Conservation (phyloP, 2,329 filamentous ascomycete genomes). For the Cordyceps pruinosa region DNA sequence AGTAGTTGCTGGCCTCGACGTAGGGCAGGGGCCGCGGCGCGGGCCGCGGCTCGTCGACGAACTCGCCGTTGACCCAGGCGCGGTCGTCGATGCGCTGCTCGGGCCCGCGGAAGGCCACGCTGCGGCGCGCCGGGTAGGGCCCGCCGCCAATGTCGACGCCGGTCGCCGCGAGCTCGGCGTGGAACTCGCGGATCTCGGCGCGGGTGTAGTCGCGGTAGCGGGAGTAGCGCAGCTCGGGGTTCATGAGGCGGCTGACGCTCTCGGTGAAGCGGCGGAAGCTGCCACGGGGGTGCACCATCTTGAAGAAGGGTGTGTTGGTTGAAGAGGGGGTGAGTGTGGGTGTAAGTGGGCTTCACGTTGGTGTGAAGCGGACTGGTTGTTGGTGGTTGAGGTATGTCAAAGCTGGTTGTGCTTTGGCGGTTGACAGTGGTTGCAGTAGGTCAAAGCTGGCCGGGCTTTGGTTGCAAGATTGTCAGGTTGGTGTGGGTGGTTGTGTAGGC, state of each 20-base stretch:
- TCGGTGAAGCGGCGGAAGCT: background rate
- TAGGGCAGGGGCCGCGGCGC: background rate
- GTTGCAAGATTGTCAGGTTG: no score
- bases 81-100: background rate
- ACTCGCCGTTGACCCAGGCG: background rate
- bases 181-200: background rate
- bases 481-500: no score
- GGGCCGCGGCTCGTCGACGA: background rate
- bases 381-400: background rate
- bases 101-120: conserved; percentile 1
- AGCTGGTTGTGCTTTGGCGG: no score
- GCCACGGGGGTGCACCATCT: background rate
- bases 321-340: background rate
- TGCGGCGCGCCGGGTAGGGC: background rate
- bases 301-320: background rate
- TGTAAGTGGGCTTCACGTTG: no score
- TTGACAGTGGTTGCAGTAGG: no score
- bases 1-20: background rate
- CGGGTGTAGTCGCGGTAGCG: background rate
- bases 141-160: background rate
- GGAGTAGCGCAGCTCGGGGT: background rate
- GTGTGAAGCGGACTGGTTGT: background rate
- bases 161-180: background rate
- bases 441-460: no score
- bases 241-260: background rate